Conservation (phyloP, 1,284 basidiomycete species). For the Irpex rosettiformis region DNA sequence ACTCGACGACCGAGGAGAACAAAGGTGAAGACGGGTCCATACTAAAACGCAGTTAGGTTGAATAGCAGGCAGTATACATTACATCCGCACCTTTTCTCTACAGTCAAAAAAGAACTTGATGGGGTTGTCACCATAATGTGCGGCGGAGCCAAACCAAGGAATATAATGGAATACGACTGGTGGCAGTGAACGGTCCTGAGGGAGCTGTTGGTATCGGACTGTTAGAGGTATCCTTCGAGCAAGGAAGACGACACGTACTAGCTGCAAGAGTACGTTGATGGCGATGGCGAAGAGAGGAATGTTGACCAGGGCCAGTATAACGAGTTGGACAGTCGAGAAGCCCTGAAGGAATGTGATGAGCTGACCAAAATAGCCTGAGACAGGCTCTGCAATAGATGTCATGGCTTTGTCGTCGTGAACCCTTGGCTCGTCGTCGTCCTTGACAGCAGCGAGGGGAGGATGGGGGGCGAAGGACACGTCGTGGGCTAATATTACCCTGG, state of each 20-base stretch:
- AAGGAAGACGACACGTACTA: slow-evolving; percentile 39
- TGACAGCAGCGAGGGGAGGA: slow-evolving; percentile 8
- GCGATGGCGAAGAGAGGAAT: slow-evolving; percentile 45
- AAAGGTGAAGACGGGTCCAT: slow-evolving; percentile 90
- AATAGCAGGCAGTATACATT: neutral
- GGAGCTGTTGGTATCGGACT: slow-evolving; percentile 28
- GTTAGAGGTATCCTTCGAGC: neutral
- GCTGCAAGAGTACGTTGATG: slow-evolving; percentile 59
- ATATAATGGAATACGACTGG: slow-evolving; percentile 80
- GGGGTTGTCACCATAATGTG: slow-evolving; percentile 78
- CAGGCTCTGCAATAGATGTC: slow-evolving; percentile 42
- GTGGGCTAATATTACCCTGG: neutral
- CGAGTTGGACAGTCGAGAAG: slow-evolving; percentile 24
- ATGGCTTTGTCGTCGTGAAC: slow-evolving; percentile 21
- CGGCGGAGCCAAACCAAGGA: slow-evolving; percentile 75
- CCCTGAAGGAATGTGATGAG: slow-evolving; percentile 32
- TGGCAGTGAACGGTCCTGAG: slow-evolving; percentile 55
- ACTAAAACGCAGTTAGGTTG: slow-evolving; percentile 33
- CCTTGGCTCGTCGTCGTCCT: slow-evolving; percentile 1
- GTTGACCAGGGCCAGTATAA: slow-evolving; percentile 33
- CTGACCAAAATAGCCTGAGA: slow-evolving; percentile 44
- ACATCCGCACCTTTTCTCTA: slow-evolving; percentile 73
- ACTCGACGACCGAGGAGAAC: slow-evolving; percentile 85
- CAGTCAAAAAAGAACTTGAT: slow-evolving; percentile 73
- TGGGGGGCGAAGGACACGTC: slow-evolving; percentile 6